Evolutionary conservation across 768 basidiomycete species (phyloP), one percentile per base, ranked within the genome.

Genomic region (Podaxis sp.): DNA sequence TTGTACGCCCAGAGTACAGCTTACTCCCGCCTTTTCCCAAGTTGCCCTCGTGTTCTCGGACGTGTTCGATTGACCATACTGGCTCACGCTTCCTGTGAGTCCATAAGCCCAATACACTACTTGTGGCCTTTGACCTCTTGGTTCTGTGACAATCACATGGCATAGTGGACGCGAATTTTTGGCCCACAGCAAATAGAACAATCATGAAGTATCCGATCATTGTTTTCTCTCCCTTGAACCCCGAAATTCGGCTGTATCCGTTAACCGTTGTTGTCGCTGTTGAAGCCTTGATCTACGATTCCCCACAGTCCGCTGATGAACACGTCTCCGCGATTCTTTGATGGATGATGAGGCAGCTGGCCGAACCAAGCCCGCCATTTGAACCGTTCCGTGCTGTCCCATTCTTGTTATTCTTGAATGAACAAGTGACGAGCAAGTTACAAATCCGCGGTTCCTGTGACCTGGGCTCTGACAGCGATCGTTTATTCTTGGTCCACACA

Each of bases 231-330:
- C 15, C 30, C 15, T 33, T 53, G 28, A 30, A n/a, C 17, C 28
- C n/a, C n/a, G n/a, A 19, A 51, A 53, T 15, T 53, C 52, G 52
- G 52, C 52, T n/a, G 28, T 53, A 33, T 12, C 52, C 52, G 52
- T 36, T 53, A 51, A 53, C 52, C 52, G 52, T 33, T 53, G 52
- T 53, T 53, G 30, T 53, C 52, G 52, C 52, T 53, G 52, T 22
- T 33, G 28, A 38, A n/a, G 28, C 2, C 30, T 53, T 22, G n/a
- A 17, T 53, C 15, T 33, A 53, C n/a, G 52, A 30, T 53, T 36
- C 52, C 52, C 52, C 52, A 30, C 52, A 53, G 52, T 53, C 17
- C 36, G 52, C 33, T 36, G 52, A 53, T 53, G 30, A 36, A 36
- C 30, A 13, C 17, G 30, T 33, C 52, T 36, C 52, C 52, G 36